phyloP scores from a whole-genome alignment of 257 asterid species.

The Lycium ferocissimum region DNA sequence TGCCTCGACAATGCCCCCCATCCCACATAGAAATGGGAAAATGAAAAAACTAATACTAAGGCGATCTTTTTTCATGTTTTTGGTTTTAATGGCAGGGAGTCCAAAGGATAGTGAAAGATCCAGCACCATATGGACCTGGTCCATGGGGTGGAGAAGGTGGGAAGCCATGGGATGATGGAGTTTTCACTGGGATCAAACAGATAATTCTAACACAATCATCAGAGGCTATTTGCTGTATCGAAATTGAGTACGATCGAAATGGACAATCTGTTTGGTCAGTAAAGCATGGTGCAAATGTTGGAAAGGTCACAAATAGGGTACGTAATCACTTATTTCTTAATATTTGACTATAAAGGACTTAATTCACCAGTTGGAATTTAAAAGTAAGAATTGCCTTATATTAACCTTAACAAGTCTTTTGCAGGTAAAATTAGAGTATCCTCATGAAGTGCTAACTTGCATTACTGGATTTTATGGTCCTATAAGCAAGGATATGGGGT shows the following conservation, averaged over 20 bases:
- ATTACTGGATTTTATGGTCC: conserved; percentile 74
- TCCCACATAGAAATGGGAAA: conserved; percentile 10
- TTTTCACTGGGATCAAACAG: conserved; percentile 75
- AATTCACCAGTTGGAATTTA: neutral
- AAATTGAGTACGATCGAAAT: conserved; percentile 82
- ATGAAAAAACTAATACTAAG: conserved; percentile 17
- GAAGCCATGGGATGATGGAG: conserved; percentile 92
- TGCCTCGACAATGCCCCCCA: neutral
- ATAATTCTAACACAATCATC: conserved; percentile 58
- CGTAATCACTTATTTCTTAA: neutral
- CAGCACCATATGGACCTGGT: conserved; percentile 83
- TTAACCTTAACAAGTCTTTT: neutral
- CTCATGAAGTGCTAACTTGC: conserved; percentile 72
- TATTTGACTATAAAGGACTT: neutral
- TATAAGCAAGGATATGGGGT: conserved; percentile 49
- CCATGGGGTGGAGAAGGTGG: conserved; percentile 97
- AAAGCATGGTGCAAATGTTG: conserved; percentile 69
- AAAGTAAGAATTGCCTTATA: neutral
- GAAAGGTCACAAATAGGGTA: conserved; percentile 61
- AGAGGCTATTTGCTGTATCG: conserved; percentile 57
- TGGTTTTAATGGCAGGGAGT: conserved; percentile 40
- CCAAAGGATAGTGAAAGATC: conserved; percentile 55
- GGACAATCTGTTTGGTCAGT: conserved; percentile 92
- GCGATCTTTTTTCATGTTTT: conserved; percentile 4
- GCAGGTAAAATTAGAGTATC: conserved; percentile 75